phyloP scores from a whole-genome alignment of 768 basidiomycete species.

The Trametes cingulata region DNA sequence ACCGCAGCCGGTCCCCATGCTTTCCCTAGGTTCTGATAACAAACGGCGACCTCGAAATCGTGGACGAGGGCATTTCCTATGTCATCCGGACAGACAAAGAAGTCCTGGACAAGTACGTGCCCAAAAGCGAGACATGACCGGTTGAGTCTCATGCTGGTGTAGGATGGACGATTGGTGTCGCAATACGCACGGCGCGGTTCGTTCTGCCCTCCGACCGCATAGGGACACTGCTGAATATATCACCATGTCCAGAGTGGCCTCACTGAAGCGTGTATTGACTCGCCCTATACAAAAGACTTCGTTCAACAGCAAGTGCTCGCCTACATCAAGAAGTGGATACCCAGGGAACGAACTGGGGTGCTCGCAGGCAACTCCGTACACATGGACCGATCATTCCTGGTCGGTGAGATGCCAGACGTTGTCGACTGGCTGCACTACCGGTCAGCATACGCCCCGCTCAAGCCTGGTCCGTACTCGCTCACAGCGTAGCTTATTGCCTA shows the following conservation, averaged over 20 bases:
- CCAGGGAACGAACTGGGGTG: slow-evolving; percentile 57
- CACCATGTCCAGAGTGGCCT: slow-evolving; percentile 65
- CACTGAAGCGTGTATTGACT: slow-evolving; percentile 75
- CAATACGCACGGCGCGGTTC: slow-evolving; percentile 73
- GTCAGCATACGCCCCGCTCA: slow-evolving; percentile 35
- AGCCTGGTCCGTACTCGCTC: background rate
- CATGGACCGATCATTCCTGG: slow-evolving; percentile 71
- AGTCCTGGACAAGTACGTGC: slow-evolving; percentile 63
- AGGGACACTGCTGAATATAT: background rate
- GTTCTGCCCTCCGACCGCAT: slow-evolving; percentile 20
- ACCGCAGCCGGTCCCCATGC: background rate
- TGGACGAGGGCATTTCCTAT: slow-evolving; percentile 80
- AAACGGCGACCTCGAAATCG: slow-evolving; percentile 74
- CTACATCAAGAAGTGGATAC: slow-evolving; percentile 88
- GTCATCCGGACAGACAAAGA: slow-evolving; percentile 73
- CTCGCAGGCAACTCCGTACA: slow-evolving; percentile 92
- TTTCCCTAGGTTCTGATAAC: slow-evolving; percentile 75
- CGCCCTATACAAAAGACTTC: slow-evolving; percentile 58
- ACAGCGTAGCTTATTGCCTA: too few relatives aligned
- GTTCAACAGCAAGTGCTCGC: slow-evolving; percentile 63
- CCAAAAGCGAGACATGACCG: too few relatives aligned
- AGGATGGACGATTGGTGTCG: slow-evolving; percentile 93
- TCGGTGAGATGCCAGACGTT: slow-evolving; percentile 78
- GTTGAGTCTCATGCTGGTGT: background rate
- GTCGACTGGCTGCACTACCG: slow-evolving; percentile 82